Base-by-base conservation (phyloP, 2,329 filamentous ascomycete species). In the Rhynchosporium graminicola region DNA sequence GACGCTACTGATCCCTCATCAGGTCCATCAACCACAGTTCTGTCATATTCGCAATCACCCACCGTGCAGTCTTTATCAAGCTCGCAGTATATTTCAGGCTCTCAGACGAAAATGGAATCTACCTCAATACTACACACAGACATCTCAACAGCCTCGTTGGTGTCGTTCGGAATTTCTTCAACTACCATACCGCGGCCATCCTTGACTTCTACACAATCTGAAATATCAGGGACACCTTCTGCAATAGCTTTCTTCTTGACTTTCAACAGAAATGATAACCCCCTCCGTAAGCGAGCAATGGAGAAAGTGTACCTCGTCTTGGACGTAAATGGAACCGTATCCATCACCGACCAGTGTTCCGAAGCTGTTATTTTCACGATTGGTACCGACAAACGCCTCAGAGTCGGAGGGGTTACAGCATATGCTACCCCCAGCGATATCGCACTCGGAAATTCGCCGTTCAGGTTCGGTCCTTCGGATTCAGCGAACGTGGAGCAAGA, bases 311-410 rank as follows among this genome's bases (percentile, higher is more conserved):
- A 29, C 57, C 38, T 59, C 4, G 12, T 51, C 20, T 51, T 56
- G 28, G 46, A 48, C 8, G 3, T 10, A 9, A 42, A 56, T 26
- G 45, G 52, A 29, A 56, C 38, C 10, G 50, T 56, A 13, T 47
- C 51, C 1, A 28, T 61, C 12, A 50, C 42, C 7, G 43, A 48
- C 28, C 5, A 3, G 7, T 61, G 59, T 55, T 20, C n/a, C 15
- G n/a, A 28, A 4, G 59, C 59, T 52, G 38, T 52, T 15, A 20
- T 56, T 10, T 61, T 61, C 51, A 56, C 42, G 8, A 45, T 56
- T 40, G 43, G 43, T 33, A 33, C 48, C 10, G 48, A 60, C 28
- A 29, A 29, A 10, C 50, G 29, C 1, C 12, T 60, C 26, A 54
- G 5, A n/a, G 31, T 42, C 8, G 29, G 29, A 13, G 58, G 58